A percentile compares a stretch with the other conserved stretches of the same genome.
Conservation (phyloP, 495 filamentous ascomycete species). For the Neurospora cerealis region DNA sequence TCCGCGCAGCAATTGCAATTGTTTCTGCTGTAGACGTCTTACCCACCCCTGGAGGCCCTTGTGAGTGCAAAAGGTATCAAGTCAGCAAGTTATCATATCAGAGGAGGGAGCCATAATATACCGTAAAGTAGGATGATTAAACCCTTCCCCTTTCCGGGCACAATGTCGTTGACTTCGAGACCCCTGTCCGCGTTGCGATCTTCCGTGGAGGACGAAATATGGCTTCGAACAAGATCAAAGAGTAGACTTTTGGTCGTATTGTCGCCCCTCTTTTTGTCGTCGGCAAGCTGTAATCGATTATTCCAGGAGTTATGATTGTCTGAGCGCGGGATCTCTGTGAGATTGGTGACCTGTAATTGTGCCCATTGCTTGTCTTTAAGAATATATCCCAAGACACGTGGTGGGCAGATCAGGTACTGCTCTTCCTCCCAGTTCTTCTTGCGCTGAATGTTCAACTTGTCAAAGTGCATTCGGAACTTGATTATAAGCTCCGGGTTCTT, state of each 20-base stretch:
- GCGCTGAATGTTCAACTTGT: not conserved
- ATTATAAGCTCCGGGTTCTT: not conserved
- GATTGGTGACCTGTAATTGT: constrained; percentile 10
- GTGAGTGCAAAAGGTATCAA: constrained; percentile 28
- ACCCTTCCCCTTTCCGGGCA: constrained; percentile 35
- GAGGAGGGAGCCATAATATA: not conserved
- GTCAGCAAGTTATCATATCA: not conserved
- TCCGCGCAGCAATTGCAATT: constrained; percentile 28
- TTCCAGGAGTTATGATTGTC: not conserved
- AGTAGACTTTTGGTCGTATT: constrained; percentile 1
- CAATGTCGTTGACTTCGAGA: constrained; percentile 31
- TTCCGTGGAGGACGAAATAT: not conserved
- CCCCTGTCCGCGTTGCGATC: not conserved
- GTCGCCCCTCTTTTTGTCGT: not conserved
- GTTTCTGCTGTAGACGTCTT: constrained; percentile 48
- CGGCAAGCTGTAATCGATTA: not conserved
- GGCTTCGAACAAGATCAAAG: not conserved
- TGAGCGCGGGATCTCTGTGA: not conserved
- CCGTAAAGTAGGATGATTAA: constrained; percentile 7
- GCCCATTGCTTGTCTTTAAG: constrained; percentile 20
- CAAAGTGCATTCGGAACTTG: not conserved
- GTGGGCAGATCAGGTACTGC: constrained; percentile 21
- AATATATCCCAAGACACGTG: constrained; percentile 21
- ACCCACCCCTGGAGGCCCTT: constrained; percentile 44
- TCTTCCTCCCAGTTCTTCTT: not conserved